Evolutionary conservation across 306 rosid genomes (phyloP), one percentile per base, ranked within the genome.

Genomic region (Begonia masoniana): DNA sequence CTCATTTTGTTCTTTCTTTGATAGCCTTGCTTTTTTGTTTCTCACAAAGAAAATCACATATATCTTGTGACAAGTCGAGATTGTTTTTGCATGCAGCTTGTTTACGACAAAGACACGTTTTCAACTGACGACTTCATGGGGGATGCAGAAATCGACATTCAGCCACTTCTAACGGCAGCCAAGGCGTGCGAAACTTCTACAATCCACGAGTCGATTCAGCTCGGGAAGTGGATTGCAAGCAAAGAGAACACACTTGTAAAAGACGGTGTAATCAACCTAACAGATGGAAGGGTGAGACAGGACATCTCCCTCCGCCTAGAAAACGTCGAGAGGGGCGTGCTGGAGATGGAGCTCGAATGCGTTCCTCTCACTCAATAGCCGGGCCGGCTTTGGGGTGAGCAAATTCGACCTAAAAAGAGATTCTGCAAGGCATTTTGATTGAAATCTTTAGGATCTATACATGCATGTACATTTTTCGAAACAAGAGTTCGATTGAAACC

Each of bases 121-220:
- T 59, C 76, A 41, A 75, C 84, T 15, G 97, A 91, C 47, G 97
- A 91, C 68, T 91, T 78, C 60, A 91, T 91, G 96, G 97, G 97
- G 2, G 97, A 85, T 58, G 94, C 91, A 9, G 97, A 91, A 67
- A 91, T 91, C 43, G 95, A 91, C 71, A 91, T 91, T 69, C 80
- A 82, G 59, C 95, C 97, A 19, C 73, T 91, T 21, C 81, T 91
- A n/a, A 46, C 68, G 11, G 94, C 96, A 3, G 94, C 97, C 16
- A 73, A 60, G 58, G 85, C 94, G 12, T 64, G 57, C 14, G 97
- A 91, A 78, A 78, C 64, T 58, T 77, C 83, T 1, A 14, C 61
- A 1, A 17, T 23, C 57, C 48, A 59, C 10, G 81, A 81, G 53
- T 52, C 88, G 0, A 61, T 68, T 66, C 80, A 80, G 65, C 68